Conservation (phyloP, 495 filamentous ascomycete genomes). For the Trichoderma erinaceum region DNA sequence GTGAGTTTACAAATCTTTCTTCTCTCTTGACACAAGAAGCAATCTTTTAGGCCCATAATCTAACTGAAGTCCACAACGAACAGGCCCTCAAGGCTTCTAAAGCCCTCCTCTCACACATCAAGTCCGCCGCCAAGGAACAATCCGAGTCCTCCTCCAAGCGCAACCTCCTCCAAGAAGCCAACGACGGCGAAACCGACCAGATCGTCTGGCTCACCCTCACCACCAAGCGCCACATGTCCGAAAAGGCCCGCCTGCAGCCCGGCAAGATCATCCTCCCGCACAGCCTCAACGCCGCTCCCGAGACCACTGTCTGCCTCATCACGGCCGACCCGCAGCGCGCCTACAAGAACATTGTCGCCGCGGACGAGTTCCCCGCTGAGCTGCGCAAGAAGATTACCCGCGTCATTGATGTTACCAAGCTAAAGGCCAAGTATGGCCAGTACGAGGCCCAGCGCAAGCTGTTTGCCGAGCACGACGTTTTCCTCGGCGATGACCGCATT, state of each 20-base stretch:
- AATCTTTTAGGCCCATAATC: background rate
- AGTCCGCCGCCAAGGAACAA: conserved; percentile 53
- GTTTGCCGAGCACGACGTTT: conserved; percentile 75
- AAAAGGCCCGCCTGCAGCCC: conserved; percentile 74
- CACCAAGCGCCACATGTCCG: conserved; percentile 81
- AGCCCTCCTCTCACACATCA: conserved; percentile 75
- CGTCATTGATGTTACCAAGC: conserved; percentile 75
- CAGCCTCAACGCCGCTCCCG: conserved; percentile 55
- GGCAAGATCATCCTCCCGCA: conserved; percentile 55
- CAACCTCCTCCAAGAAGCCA: conserved; percentile 58
- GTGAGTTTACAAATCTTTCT: background rate
- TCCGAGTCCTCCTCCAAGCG: conserved; percentile 53
- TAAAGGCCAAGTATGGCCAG: conserved; percentile 76
- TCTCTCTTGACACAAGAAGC: background rate
- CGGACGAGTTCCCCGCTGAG: conserved; percentile 65
- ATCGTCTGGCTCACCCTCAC: conserved; percentile 80
- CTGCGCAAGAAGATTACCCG: conserved; percentile 67
- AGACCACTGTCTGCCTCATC: conserved; percentile 71
- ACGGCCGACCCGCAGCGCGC: conserved; percentile 69
- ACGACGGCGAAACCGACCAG: conserved; percentile 44
- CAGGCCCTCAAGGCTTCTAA: conserved; percentile 73
- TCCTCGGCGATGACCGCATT: conserved; percentile 81
- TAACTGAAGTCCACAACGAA: background rate
- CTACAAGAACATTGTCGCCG: conserved; percentile 80
- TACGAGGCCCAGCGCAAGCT: conserved; percentile 84